These are phyloP conservation scores for Beauveria sp. DNA, from an alignment of 2,329 filamentous ascomycete species.

Conservation along the genomic window DNA sequence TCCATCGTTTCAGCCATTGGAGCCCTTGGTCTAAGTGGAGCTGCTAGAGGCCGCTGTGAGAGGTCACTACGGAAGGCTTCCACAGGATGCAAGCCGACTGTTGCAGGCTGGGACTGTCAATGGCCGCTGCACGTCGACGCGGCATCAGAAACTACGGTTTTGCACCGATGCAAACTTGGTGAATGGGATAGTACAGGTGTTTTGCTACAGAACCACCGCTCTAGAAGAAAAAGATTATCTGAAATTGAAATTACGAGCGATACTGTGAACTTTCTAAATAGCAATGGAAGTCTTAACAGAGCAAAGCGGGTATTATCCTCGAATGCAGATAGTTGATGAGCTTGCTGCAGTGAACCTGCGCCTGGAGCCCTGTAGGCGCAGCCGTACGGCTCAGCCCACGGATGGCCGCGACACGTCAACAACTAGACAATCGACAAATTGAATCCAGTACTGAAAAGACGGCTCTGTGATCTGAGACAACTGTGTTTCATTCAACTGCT, in stretches of 20 bases:
- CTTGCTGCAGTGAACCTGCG: background rate
- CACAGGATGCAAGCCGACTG: background rate
- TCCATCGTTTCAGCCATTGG: background rate
- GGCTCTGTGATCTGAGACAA: background rate
- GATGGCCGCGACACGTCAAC: background rate
- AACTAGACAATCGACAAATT: background rate
- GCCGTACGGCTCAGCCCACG: background rate
- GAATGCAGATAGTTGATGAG: background rate
- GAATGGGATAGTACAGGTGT: background rate
- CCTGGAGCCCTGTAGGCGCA: background rate
- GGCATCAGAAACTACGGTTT: background rate
- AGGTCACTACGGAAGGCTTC: background rate
- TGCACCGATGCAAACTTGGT: background rate
- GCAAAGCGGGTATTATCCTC: background rate
- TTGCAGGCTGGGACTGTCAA: background rate
- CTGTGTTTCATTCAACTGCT: background rate
- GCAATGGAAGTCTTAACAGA: background rate
- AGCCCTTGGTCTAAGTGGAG: background rate
- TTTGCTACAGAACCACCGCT: background rate
- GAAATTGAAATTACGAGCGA: background rate
- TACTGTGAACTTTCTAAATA: background rate
- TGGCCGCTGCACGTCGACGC: background rate
- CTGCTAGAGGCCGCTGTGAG: background rate
- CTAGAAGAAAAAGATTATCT: background rate
- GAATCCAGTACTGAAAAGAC: background rate